Base-by-base conservation (phyloP, 495 filamentous ascomycete genomes). In the Penicillium subrubescens region DNA sequence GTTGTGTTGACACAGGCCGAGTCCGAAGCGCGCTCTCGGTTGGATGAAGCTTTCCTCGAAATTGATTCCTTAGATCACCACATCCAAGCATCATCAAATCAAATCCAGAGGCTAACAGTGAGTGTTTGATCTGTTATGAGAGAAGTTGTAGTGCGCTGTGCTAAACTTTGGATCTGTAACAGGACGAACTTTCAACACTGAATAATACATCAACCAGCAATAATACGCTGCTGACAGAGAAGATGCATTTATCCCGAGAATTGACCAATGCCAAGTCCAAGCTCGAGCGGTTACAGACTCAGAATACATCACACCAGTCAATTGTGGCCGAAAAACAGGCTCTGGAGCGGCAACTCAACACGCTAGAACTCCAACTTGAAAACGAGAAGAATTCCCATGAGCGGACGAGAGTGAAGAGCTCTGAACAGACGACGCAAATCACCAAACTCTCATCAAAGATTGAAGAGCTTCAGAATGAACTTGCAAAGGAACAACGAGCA, bases 311-410 rank as follows among this genome's bases (percentile, higher is more conserved):
- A 27, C 82, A 91, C 44, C 88, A 92, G 66, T 80, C 82, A 7
- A 73, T 89, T 8, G 79, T 93, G 29, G 79, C 88, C 2, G 91
- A 94, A 68, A 96, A 95, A 66, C 75, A 92, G 19, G 83, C 88
- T 17, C 74, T 97, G 15, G 87, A 93, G 68, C 84, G 90, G 31
- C 88, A 92, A 73, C 72, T 96, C 41, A 89, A 81, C 69, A 86
- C 88, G 5, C 70, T 94, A 5, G 89, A 96, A 69, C 85, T 92
- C 46, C 90, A 95, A 69, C 81, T 97, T 10, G 91, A 92, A 60
- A 88, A 89, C 53, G 90, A 94, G 71, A 94, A 88, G 71, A 84
- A 88, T 29, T 82, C 89, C 2, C 80, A 86, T 25, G 85, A 90
- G 60, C 86, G 88, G 57, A 84, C 80, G 0, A 75, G 83, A 11